These are phyloP conservation scores for Xylaria sp. DNA, from an alignment of 2,329 filamentous ascomycete genomes.

Conservation along the genomic window DNA sequence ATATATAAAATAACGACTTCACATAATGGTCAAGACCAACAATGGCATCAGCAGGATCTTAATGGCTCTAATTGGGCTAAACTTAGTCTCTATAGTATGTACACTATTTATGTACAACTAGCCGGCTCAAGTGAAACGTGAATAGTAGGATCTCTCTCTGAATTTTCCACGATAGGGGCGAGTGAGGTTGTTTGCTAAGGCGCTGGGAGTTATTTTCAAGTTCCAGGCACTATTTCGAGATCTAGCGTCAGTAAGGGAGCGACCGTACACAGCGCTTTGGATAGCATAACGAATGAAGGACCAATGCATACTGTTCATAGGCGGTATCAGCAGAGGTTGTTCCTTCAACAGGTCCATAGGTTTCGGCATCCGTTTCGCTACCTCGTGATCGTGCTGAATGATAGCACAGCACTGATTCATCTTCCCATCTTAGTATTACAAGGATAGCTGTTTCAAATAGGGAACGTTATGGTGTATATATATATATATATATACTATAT, in stretches of 20 bases:
- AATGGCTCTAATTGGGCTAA: not conserved
- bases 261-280: not conserved
- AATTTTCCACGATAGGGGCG: not conserved
- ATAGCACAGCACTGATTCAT: conserved; percentile 60
- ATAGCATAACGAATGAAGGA: too few species aligned
- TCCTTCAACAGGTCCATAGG: conserved; percentile 37
- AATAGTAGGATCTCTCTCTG: not conserved
- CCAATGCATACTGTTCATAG: conserved; percentile 28
- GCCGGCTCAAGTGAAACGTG: not conserved
- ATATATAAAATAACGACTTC: not conserved
- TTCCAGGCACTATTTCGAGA: conserved; percentile 18
- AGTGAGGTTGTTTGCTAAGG: not conserved
- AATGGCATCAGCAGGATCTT: not conserved
- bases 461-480: not conserved
- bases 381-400: conserved; percentile 69
- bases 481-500: not conserved
- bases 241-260: not conserved
- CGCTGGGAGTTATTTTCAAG: not conserved
- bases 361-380: conserved; percentile 48
- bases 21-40: not conserved
- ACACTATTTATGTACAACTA: conserved; percentile 7
- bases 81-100: not conserved
- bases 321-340: conserved; percentile 26
- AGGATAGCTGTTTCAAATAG: too few species aligned
- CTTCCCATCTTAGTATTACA: not conserved